Conservation (phyloP, 352 stramenopile genomes). For the Pythium rishiriense region DNA sequence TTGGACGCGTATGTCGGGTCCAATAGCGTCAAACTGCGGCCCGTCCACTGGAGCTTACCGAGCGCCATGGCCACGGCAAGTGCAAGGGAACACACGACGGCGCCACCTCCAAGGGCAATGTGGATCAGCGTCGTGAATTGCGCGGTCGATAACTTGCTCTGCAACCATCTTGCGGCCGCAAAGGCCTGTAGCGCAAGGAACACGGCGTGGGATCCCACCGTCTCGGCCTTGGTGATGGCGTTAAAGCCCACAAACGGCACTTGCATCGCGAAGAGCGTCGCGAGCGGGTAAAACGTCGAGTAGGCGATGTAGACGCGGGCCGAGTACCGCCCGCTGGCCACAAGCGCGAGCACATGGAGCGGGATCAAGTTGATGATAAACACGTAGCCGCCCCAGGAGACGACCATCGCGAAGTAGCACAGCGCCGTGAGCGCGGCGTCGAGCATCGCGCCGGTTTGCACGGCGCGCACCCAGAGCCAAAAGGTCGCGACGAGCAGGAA, state of each 20-base stretch:
- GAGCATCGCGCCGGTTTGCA: slow-evolving; percentile 82
- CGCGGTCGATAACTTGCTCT: slow-evolving; percentile 41
- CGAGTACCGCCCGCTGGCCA: slow-evolving; percentile 91
- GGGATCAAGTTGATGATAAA: slow-evolving; percentile 99
- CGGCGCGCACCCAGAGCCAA: slow-evolving; percentile 92
- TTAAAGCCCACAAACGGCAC: slow-evolving; percentile 99
- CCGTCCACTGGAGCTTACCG: slow-evolving; percentile 89
- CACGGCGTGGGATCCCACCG: slow-evolving; percentile 78
- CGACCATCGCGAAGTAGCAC: slow-evolving; percentile 96
- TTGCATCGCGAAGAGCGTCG: slow-evolving; percentile 95
- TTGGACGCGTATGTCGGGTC: slow-evolving; percentile 93
- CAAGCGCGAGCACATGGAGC: slow-evolving; percentile 91
- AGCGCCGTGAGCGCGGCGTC: slow-evolving; percentile 62
- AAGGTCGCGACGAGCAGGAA: slow-evolving; percentile 98
- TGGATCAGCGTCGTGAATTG: slow-evolving; percentile 53
- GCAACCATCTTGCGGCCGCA: slow-evolving; percentile 56
- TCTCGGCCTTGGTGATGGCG: slow-evolving; percentile 88
- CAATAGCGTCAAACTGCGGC: slow-evolving; percentile 89
- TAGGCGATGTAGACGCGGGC: slow-evolving; percentile 96
- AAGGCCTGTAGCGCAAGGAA: slow-evolving; percentile 92
- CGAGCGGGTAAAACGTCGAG: slow-evolving; percentile 97
- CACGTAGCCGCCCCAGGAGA: slow-evolving; percentile 98
- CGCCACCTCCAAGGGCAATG: slow-evolving; percentile 35
- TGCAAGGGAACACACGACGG: slow-evolving; percentile 32
- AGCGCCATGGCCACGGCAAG: slow-evolving; percentile 59